Evolutionary conservation across 371 early-diverging fungal genomes (phyloP).

Genomic region (Mucor irregularis): DNA sequence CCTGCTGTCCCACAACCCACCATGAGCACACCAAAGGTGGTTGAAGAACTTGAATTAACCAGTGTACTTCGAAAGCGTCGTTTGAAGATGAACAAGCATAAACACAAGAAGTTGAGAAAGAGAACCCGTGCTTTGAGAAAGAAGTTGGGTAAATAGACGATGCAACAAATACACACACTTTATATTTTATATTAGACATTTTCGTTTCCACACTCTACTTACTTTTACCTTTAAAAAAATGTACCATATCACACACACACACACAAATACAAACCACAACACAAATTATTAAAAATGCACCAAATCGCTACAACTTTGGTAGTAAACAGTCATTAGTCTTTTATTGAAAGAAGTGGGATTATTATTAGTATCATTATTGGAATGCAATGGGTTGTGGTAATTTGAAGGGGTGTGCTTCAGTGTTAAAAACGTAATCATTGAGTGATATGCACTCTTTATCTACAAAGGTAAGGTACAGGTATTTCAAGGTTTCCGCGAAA

Average conservation of each 20-base stretch:
- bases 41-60: slow-evolving; percentile 47
- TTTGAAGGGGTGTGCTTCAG: slow-evolving; percentile 76
- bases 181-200: background rate
- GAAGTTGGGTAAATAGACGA: slow-evolving; percentile 71
- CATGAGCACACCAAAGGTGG: slow-evolving; percentile 14
- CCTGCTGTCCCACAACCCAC: slow-evolving; percentile 41
- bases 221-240: too few relatives aligned
- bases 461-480: slow-evolving; percentile 82
- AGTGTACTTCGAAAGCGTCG: slow-evolving; percentile 78
- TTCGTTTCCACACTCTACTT: background rate
- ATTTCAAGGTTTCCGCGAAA: slow-evolving; percentile 89
- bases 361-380: slow-evolving; percentile 16
- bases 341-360: too few relatives aligned
- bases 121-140: slow-evolving; percentile 77
- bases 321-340: too few relatives aligned
- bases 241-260: slow-evolving; percentile 1
- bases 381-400: slow-evolving; percentile 12
- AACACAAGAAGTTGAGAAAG: slow-evolving; percentile 82
- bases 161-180: background rate
- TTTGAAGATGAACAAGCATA: slow-evolving; percentile 89
- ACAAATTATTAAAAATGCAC: background rate
- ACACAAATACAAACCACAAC: background rate
- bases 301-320: too few relatives aligned
- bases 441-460: slow-evolving; percentile 57
- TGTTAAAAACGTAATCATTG: slow-evolving; percentile 73